A percentile compares a stretch with the other conserved stretches of the same genome.
These are phyloP conservation scores for Smallanthus sonchifolius DNA, from an alignment of 129 eudicot species.

Conservation along the genomic window DNA sequence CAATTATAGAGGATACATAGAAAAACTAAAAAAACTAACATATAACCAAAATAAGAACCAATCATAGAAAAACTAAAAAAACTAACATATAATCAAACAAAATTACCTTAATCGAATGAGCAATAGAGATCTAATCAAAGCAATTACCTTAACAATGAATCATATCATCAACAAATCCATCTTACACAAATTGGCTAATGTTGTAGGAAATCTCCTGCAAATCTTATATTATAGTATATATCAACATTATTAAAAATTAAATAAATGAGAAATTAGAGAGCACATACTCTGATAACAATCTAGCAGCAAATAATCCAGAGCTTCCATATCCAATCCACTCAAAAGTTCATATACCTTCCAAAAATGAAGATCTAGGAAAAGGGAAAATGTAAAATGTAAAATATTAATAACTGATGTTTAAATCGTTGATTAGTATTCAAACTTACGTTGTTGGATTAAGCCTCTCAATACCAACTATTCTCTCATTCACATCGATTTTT, in stretches of 20 bases:
- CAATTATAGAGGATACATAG: too few species aligned
- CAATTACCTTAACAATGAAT: too few species aligned
- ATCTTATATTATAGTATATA: background rate
- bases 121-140: too few species aligned
- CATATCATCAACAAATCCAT: constrained; percentile 72
- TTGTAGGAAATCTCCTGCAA: constrained; percentile 74
- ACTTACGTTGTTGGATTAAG: constrained; percentile 95
- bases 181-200: constrained; percentile 60
- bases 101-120: too few species aligned
- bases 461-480: constrained; percentile 80
- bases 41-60: too few species aligned
- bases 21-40: too few species aligned
- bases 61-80: too few species aligned
- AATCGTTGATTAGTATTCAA: constrained; percentile 9
- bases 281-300: constrained; percentile 61
- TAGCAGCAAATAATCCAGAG: constrained; percentile 66
- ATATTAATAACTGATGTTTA: constrained; percentile 13
- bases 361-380: constrained; percentile 70
- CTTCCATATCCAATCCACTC: constrained; percentile 88
- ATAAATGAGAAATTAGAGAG: background rate
- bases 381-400: too few species aligned
- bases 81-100: too few species aligned
- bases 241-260: background rate
- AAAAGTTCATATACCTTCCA: constrained; percentile 84
- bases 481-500: constrained; percentile 78